Evolutionary conservation across 2,329 filamentous ascomycete species (phyloP), one percentile per base, ranked within the genome.

Genomic region (Grosmannia penicillata): DNA sequence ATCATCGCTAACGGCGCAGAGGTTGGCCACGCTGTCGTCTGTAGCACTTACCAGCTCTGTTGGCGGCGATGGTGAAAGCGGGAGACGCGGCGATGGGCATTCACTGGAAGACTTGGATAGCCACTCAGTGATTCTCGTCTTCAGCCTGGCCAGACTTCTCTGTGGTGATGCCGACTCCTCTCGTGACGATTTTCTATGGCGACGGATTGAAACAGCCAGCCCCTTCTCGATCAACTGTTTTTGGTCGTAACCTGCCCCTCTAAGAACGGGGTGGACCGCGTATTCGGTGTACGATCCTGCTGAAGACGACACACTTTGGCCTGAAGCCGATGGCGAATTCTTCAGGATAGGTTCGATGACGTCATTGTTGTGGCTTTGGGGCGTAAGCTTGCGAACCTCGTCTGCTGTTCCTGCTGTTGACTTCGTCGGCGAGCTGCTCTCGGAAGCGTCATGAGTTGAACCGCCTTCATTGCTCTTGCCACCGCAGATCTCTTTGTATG

Each of bases 271-370:
- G 23, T 46, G 40, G 14, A 30, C n/a, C 8, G 37, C 3, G 8
- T 41, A 8, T 3, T 46, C 46, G 1, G 41, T 30, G 7, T 21
- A 22, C 4, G 41, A 36, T 3, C 24, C 29, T 2, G 36, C 37
- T 1, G 44, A 39, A 21, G 40, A 37, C n/a, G n/a, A n/a, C 9
- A 32, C 7, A 8, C 38, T 43, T 10, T 39, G 38, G 3, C 30
- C 33, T 4, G 45, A 42, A 25, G 37, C 11, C 11, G 38, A 33
- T 2, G 26, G 19, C 3, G 45, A 39, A n/a, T 33, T 36, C 15
- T 47, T 47, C 22, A 47, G 31, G 4, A 41, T 42, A 2, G 45
- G 36, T 7, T 40, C 42, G 21, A 42, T 27, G 4, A 28, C 29
- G 6, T 28, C 15, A n/a, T n/a, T n/a, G n/a, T n/a, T n/a, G n/a